Base-by-base conservation (phyloP, 345 rosid genomes). In the Pseudoturritis turrita region DNA sequence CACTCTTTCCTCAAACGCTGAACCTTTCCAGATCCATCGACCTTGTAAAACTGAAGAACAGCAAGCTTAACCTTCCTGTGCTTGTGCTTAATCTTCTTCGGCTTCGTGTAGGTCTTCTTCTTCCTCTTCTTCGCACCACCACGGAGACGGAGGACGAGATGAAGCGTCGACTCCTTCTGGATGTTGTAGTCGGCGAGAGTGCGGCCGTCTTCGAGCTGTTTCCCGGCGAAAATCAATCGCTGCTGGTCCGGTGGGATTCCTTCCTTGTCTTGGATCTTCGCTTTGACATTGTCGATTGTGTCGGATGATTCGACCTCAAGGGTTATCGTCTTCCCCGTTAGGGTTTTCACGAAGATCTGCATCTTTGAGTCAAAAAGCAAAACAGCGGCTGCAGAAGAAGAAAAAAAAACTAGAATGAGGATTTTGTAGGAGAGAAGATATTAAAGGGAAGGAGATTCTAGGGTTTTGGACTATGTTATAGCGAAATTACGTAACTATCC, bases 341-440 rank as follows among this genome's bases (percentile, higher is more conserved):
- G 85, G 87, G 93, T 85, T 71, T 87, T 88, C 73, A 86, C 92
- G 73, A 87, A 87, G 83, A 87, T 85, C 87, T 87, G 92, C 92
- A 87, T 87, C 76, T 70, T 75, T 29, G 28, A 35, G 43, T 19
- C 47, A 2, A 29, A 4, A 39, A 3, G 23, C 7, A 7, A 33
- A 18, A n/a, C 11, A 10, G 29, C 49, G 57, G 56, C 49, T 35
- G 39, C 3, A 9, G 22, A 15, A 12, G 6, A 7, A 7, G 9
- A 2, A 0, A 13, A 8, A 9, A 2, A 9, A 4, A 1, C 6
- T 2, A 49, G 36, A 22, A 8, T 0, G 10, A 3, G 26, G 56
- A 17, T 7, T 58, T 49, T 46, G 55, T 52, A 58, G 33, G 15
- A 26, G 15, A 33, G 51, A 7, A 6, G 14, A 44, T 1, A 5